Conservation (phyloP, 257 asterid species). For the Gentiana dahurica region DNA sequence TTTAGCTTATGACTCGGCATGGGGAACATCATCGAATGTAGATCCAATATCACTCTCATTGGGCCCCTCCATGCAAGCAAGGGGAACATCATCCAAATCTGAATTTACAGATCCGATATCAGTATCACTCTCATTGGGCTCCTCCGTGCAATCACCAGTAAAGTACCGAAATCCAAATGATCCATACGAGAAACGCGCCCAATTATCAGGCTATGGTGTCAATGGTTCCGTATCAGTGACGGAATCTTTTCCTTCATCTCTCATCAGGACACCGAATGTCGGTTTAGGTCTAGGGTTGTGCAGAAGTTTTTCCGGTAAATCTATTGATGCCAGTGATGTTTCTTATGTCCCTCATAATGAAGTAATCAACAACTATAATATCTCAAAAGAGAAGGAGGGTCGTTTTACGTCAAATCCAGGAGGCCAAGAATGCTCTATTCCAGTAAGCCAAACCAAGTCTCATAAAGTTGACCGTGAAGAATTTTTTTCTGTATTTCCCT, state of each 20-base stretch:
- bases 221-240: conserved; percentile 27
- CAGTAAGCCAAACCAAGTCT: conserved; percentile 20
- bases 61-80: conserved; percentile 17
- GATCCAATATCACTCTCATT: conserved; percentile 22
- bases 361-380: conserved; percentile 20
- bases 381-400: conserved; percentile 28
- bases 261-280: conserved; percentile 62
- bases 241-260: conserved; percentile 58
- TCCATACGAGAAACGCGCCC: conserved; percentile 26
- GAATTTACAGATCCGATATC: conserved; percentile 17
- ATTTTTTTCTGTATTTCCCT: conserved; percentile 16
- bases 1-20: conserved; percentile 30
- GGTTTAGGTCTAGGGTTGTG: conserved; percentile 15
- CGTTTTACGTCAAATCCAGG: conserved; percentile 19
- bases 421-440: conserved; percentile 21
- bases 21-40: conserved; percentile 8
- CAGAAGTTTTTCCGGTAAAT: conserved; percentile 20
- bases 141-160: conserved; percentile 18
- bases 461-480: conserved; percentile 24
- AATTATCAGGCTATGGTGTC: conserved; percentile 23
- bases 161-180: conserved; percentile 17
- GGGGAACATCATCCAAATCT: conserved; percentile 13
- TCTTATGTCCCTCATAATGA: conserved; percentile 15
- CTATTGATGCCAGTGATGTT: conserved; percentile 17
- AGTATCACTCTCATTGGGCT: conserved; percentile 22